Conservation (phyloP, 1,284 basidiomycete genomes). For the Cystobasidiaceae sp. region DNA sequence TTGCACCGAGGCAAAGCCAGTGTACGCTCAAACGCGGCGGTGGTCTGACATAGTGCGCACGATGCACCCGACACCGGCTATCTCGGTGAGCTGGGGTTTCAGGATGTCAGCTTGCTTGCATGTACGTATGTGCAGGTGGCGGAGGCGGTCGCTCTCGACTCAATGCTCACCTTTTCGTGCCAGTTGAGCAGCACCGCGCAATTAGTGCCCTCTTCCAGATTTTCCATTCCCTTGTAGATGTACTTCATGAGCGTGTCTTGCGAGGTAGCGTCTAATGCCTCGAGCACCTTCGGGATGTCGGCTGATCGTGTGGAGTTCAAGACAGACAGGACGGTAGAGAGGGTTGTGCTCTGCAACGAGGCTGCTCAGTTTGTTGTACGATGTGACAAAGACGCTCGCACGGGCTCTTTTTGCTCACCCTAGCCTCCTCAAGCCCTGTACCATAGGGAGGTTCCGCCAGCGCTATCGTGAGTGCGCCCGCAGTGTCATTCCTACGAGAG, state of each 20-base stretch:
- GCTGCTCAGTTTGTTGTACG: neutral
- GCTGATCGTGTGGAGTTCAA: constrained; percentile 89
- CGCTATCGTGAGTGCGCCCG: constrained; percentile 63
- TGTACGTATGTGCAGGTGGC: neutral
- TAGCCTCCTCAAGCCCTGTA: constrained; percentile 75
- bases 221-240: constrained; percentile 90
- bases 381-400: too few relatives aligned
- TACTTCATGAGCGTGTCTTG: constrained; percentile 98
- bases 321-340: constrained; percentile 81
- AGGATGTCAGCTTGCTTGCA: constrained; percentile 4
- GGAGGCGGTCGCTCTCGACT: neutral
- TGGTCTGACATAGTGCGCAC: constrained; percentile 96
- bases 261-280: constrained; percentile 66
- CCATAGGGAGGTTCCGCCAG: constrained; percentile 79
- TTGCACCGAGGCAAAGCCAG: neutral
- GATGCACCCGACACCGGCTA: constrained; percentile 92
- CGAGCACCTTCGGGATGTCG: constrained; percentile 75
- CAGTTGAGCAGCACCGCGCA: constrained; percentile 71
- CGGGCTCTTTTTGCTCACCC: constrained; percentile 59
- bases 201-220: constrained; percentile 57
- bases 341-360: constrained; percentile 61
- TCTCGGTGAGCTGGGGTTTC: constrained; percentile 72
- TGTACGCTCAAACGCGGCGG: constrained; percentile 58
- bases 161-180: constrained; percentile 79
- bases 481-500: constrained; percentile 65